These are phyloP conservation scores for Diplotaxis tenuifolia DNA, from an alignment of 345 rosid genomes.

Conservation along the genomic window DNA sequence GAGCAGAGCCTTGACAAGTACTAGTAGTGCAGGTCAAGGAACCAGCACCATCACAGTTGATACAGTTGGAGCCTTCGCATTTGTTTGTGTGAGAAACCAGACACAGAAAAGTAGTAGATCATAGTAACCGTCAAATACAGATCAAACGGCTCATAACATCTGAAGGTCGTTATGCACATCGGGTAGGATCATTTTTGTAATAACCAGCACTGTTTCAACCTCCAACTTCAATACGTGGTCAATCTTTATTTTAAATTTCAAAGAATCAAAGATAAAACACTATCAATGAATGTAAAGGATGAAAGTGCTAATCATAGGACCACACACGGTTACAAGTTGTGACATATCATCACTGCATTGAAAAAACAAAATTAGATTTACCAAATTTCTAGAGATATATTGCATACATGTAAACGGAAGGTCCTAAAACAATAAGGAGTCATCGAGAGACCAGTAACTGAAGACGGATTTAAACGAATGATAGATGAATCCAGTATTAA, in stretches of 20 bases:
- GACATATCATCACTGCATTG: constrained; percentile 13
- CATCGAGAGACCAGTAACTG: constrained; percentile 23
- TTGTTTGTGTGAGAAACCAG: too few species aligned
- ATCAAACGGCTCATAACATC: neutral
- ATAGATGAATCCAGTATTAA: constrained; percentile 23
- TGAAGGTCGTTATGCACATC: neutral
- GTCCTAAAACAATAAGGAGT: neutral
- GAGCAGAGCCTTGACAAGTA: constrained; percentile 92
- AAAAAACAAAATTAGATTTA: neutral
- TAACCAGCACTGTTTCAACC: constrained; percentile 18
- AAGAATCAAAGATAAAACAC: neutral
- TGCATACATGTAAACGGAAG: neutral
- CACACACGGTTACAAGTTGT: constrained; percentile 27
- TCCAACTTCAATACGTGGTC: neutral
- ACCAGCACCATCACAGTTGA: constrained; percentile 82
- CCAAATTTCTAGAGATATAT: neutral
- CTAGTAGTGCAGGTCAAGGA: constrained; percentile 94
- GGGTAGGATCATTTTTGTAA: neutral
- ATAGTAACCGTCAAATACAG: neutral
- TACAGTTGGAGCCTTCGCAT: constrained; percentile 75
- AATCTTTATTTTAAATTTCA: too few species aligned
- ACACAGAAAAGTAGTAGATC: constrained; percentile 2
- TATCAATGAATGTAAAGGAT: neutral
- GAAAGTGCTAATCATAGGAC: constrained; percentile 25
- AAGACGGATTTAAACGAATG: constrained; percentile 18